Conservation (phyloP, 805 yeast species). For the Debaryomyces hansenii region DNA sequence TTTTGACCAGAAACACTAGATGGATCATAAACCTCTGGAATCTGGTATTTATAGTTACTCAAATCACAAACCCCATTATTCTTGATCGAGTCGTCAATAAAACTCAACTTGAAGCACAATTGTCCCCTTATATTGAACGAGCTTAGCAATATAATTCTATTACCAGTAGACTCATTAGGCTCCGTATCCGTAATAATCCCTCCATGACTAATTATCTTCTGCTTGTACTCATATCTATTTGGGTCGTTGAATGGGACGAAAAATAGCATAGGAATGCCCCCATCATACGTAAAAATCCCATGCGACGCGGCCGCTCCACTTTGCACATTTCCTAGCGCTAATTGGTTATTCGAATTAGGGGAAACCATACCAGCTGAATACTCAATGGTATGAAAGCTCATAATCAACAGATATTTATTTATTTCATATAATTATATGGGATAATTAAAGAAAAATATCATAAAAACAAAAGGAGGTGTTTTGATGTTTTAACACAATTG, state of each 20-base stretch:
- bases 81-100: constrained; percentile 15
- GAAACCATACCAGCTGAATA: constrained; percentile 2
- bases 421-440: not conserved
- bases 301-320: not conserved
- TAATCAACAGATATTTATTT: not conserved
- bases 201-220: constrained; percentile 18
- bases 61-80: constrained; percentile 9
- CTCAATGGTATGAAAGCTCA: constrained; percentile 10
- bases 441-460: not conserved
- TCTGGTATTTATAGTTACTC: constrained; percentile 1
- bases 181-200: constrained; percentile 16
- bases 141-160: constrained; percentile 10
- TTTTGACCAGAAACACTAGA: not conserved
- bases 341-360: not conserved
- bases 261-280: constrained; percentile 14
- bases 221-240: constrained; percentile 11
- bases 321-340: not conserved
- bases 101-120: constrained; percentile 7
- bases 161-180: constrained; percentile 5
- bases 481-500: not conserved
- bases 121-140: constrained; percentile 2
- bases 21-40: not conserved
- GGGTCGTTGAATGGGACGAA: constrained; percentile 15
- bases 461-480: not conserved
- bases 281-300: not conserved